Conservation (phyloP, 805 yeast species). For the Saccharomyces jurei region DNA sequence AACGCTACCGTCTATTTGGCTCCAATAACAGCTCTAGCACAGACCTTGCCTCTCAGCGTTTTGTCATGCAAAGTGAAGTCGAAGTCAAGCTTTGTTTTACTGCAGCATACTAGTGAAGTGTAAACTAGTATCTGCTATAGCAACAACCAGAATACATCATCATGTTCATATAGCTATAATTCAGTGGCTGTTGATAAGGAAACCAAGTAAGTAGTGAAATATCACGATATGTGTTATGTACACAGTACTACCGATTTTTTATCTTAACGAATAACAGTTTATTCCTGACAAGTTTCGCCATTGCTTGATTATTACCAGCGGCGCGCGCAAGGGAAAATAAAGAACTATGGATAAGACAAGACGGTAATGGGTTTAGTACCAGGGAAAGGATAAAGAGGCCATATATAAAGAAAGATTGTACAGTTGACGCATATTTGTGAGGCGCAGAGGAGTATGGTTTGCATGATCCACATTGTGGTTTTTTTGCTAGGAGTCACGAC, state of each 20-base stretch:
- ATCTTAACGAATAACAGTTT: too few relatives aligned
- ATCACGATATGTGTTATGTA: not conserved
- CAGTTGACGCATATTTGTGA: not conserved
- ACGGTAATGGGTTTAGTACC: not conserved
- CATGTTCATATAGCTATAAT: not conserved
- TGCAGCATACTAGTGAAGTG: not conserved
- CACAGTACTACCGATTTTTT: not conserved
- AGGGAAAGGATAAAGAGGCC: not conserved
- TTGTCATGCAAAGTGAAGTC: not conserved
- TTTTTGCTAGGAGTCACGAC: conserved; percentile 41
- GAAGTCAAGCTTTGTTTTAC: not conserved
- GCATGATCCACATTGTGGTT: not conserved
- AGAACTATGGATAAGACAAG: not conserved
- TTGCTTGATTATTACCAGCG: not conserved
- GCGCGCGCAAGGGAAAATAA: not conserved
- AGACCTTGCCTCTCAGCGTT: not conserved
- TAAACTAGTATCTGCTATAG: not conserved
- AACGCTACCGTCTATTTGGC: not conserved
- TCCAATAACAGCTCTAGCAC: not conserved
- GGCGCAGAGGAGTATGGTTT: not conserved
- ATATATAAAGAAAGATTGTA: not conserved
- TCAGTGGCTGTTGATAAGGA: not conserved
- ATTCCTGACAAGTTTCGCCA: not conserved
- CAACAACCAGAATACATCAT: not conserved
- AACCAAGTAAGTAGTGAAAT: not conserved